A percentile compares a stretch with the other conserved stretches of the same genome.
These are phyloP conservation scores for Eremochloa ophiuroides DNA, from an alignment of 176 grass and related monocot genomes.

Conservation along the genomic window DNA sequence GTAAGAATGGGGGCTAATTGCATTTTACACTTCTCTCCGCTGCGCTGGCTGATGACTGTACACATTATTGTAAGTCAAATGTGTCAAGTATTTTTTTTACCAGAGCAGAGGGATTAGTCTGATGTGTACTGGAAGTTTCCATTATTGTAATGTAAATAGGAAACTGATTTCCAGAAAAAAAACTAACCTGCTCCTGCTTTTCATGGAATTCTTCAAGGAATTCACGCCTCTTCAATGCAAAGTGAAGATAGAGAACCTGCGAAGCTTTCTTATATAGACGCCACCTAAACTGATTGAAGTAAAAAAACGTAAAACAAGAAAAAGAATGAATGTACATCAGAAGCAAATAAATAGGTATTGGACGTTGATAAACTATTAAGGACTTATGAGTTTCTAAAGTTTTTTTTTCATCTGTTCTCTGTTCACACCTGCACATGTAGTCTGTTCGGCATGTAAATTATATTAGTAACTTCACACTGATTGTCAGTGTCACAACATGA, in stretches of 20 bases:
- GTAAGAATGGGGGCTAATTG: too few species aligned
- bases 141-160: background rate
- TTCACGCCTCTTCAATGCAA: constrained; percentile 83
- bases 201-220: constrained; percentile 96
- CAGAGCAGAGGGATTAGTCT: background rate
- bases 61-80: too few species aligned
- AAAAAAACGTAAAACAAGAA: constrained; percentile 16
- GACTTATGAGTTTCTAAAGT: background rate
- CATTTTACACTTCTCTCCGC: too few species aligned
- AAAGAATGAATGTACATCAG: background rate
- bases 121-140: background rate
- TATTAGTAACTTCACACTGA: constrained; percentile 1
- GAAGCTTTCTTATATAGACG: constrained; percentile 93
- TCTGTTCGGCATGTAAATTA: background rate
- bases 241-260: constrained; percentile 91
- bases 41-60: too few species aligned
- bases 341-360: background rate
- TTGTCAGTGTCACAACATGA: background rate
- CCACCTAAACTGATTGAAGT: constrained; percentile 94
- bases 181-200: constrained; percentile 95
- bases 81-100: background rate
- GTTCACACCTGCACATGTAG: background rate
- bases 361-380: background rate
- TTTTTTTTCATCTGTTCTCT: background rate
- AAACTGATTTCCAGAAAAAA: background rate